A percentile compares a stretch with the other conserved stretches of the same genome.
Evolutionary conservation across 257 asterid species (phyloP).

Genomic region (Ilex aquifolium): DNA sequence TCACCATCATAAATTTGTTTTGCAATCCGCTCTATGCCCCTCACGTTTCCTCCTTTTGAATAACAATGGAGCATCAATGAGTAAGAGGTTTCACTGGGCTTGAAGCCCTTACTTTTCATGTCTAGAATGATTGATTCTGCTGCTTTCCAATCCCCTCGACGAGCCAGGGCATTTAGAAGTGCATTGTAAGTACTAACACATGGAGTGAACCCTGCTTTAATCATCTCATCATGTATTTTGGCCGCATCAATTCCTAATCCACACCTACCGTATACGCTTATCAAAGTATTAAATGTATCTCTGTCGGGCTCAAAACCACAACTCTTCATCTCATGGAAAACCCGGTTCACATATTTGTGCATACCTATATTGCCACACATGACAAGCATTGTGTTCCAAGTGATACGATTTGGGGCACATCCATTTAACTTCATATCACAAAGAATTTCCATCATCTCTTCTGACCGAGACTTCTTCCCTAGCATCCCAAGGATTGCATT

Average conservation of each 20-base stretch:
- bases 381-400: constrained; percentile 93
- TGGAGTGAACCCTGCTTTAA: constrained; percentile 73
- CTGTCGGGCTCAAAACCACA: constrained; percentile 90
- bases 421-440: constrained; percentile 79
- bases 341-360: constrained; percentile 63
- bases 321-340: constrained; percentile 79
- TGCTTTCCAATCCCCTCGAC: constrained; percentile 75
- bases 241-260: constrained; percentile 67
- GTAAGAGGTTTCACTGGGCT: constrained; percentile 74
- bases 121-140: constrained; percentile 61
- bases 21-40: constrained; percentile 75
- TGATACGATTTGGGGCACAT: constrained; percentile 69
- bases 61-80: constrained; percentile 81
- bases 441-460: constrained; percentile 74
- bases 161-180: constrained; percentile 78
- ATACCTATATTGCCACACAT: constrained; percentile 83
- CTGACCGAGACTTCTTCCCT: constrained; percentile 77
- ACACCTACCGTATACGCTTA: constrained; percentile 84
- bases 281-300: constrained; percentile 82
- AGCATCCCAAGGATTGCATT: constrained; percentile 87
- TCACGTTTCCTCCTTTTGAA: constrained; percentile 71
- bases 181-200: constrained; percentile 83
- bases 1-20: constrained; percentile 70
- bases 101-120: constrained; percentile 78
- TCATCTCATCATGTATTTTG: constrained; percentile 75